Conservation (phyloP, 768 basidiomycete species). For the Suillus decipiens region DNA sequence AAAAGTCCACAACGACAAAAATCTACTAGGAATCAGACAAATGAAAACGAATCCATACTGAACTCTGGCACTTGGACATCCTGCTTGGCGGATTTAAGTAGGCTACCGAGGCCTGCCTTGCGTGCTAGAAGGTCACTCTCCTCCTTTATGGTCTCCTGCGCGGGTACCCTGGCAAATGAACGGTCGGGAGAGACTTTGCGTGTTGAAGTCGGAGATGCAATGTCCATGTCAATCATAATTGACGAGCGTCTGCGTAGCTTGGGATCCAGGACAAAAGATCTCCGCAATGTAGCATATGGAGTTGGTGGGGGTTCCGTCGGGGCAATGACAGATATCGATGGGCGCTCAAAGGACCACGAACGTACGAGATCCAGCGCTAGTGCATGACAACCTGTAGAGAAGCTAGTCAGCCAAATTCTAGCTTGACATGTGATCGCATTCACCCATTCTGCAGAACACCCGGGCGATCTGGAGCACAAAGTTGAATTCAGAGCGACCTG, state of each 20-base stretch:
- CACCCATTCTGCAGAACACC: constrained; percentile 94
- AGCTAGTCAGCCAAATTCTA: constrained; percentile 10
- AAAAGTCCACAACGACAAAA: not conserved
- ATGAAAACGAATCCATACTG: constrained; percentile 83
- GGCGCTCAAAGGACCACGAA: constrained; percentile 90
- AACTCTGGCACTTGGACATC: constrained; percentile 87
- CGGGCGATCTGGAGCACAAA: constrained; percentile 95
- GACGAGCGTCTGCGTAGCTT: constrained; percentile 64
- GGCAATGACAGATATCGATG: constrained; percentile 44
- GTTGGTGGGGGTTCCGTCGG: constrained; percentile 37
- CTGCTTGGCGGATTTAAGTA: constrained; percentile 91
- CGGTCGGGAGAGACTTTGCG: constrained; percentile 51
- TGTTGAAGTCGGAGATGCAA: constrained; percentile 61
- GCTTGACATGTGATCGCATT: constrained; percentile 23
- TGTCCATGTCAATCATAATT: constrained; percentile 90
- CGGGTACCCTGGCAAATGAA: constrained; percentile 19
- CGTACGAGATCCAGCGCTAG: constrained; percentile 89
- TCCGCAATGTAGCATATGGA: constrained; percentile 42
- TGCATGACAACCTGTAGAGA: constrained; percentile 76
- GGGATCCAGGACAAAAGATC: constrained; percentile 50
- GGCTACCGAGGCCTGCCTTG: constrained; percentile 74
- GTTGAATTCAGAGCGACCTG: constrained; percentile 86
- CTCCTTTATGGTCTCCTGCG: constrained; percentile 40
- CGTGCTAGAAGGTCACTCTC: constrained; percentile 64
- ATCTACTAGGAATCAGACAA: constrained; percentile 45